Conservation (phyloP, 805 yeast genomes). For the Metschnikowia amazonensis region DNA sequence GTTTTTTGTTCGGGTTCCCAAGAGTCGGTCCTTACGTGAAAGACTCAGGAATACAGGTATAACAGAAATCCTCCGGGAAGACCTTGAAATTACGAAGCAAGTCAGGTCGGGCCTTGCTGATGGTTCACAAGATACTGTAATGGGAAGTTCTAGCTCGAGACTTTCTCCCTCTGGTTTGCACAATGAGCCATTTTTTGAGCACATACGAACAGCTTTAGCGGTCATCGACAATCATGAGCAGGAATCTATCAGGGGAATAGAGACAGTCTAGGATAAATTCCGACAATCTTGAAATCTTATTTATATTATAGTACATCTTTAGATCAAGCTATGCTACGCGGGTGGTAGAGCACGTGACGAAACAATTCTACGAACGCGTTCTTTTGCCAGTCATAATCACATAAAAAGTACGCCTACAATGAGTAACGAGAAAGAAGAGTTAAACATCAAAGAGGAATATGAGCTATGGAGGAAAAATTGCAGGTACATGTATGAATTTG, state of each 20-base stretch:
- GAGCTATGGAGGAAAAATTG: conserved; percentile 79
- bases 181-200: conserved; percentile 3
- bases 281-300: neutral
- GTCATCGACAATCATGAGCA: conserved; percentile 1
- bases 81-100: conserved; percentile 18
- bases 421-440: conserved; percentile 11
- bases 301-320: neutral
- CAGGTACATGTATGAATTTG: conserved; percentile 77
- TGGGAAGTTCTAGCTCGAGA: neutral
- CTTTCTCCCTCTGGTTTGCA: neutral
- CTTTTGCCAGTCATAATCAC: neutral
- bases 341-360: conserved; percentile 1
- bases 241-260: conserved; percentile 9
- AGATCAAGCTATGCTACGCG: neutral
- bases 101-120: conserved; percentile 12
- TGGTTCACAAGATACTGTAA: neutral
- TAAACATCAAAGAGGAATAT: conserved; percentile 58
- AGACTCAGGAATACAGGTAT: conserved; percentile 33
- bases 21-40: conserved; percentile 23
- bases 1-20: conserved; percentile 36
- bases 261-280: conserved; percentile 2
- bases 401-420: conserved; percentile 3
- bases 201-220: conserved; percentile 2
- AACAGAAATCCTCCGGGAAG: conserved; percentile 21
- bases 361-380: neutral